These are phyloP conservation scores for Fraxinus platypoda DNA, from an alignment of 305 asterid genomes.

Conservation along the genomic window DNA sequence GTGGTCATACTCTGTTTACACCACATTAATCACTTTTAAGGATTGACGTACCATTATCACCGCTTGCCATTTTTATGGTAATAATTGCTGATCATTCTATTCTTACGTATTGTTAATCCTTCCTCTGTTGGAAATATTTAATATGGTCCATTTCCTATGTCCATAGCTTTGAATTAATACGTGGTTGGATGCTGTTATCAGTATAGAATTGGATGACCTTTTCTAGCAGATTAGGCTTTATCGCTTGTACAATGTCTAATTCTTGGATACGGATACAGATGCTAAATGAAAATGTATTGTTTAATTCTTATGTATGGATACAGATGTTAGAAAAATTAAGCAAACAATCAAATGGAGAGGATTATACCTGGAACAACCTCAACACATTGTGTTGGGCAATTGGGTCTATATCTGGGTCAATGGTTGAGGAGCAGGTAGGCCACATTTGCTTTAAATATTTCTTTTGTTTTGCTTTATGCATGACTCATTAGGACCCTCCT, in stretches of 20 bases:
- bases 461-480: neutral
- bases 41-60: too few species aligned
- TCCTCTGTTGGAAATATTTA: neutral
- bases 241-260: neutral
- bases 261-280: neutral
- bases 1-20: neutral
- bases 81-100: neutral
- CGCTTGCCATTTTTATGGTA: too few species aligned
- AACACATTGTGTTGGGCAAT: constrained; percentile 98
- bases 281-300: neutral
- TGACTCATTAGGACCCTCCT: neutral
- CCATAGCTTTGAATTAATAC: neutral
- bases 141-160: neutral
- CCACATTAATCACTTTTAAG: neutral
- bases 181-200: neutral
- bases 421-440: constrained; percentile 93
- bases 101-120: neutral
- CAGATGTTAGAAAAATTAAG: constrained; percentile 89
- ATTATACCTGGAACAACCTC: constrained; percentile 99
- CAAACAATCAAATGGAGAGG: constrained; percentile 84
- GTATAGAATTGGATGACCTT: neutral
- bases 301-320: constrained; percentile 5
- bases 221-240: neutral
- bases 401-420: constrained; percentile 98
- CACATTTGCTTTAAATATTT: neutral